phyloP scores from a whole-genome alignment of 768 basidiomycete species.

The Boletus tylopilopsis region DNA sequence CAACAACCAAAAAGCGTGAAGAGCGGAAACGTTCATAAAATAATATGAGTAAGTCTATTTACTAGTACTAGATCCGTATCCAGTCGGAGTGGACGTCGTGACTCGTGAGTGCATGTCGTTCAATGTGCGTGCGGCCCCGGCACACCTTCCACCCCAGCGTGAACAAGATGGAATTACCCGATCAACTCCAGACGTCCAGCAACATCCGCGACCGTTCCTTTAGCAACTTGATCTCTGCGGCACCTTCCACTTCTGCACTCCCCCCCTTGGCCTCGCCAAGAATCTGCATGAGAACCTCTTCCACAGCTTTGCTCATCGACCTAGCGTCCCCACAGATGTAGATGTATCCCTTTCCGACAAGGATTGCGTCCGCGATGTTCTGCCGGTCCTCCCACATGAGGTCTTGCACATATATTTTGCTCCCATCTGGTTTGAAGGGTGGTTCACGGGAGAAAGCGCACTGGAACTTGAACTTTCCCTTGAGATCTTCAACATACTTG shows the following conservation, averaged over 20 bases:
- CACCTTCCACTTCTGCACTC: constrained; percentile 80
- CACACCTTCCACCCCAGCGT: not conserved
- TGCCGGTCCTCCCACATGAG: constrained; percentile 85
- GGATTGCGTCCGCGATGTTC: constrained; percentile 80
- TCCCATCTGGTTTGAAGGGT: constrained; percentile 81
- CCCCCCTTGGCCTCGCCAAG: constrained; percentile 95
- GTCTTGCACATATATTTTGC: constrained; percentile 99
- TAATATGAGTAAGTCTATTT: constrained; percentile 18
- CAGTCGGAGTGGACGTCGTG: too few species aligned
- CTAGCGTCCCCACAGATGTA: constrained; percentile 98
- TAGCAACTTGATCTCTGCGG: constrained; percentile 87
- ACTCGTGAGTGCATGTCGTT: constrained; percentile 10
- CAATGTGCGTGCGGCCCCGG: not conserved
- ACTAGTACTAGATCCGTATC: constrained; percentile 15
- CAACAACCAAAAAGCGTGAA: not conserved
- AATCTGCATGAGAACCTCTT: constrained; percentile 79
- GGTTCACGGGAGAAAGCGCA: constrained; percentile 87
- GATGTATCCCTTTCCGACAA: constrained; percentile 94
- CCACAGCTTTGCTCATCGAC: constrained; percentile 93
- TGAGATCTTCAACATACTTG: constrained; percentile 76
- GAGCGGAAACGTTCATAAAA: not conserved
- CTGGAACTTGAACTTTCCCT: constrained; percentile 88
- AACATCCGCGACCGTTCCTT: constrained; percentile 90
- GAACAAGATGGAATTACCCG: not conserved
- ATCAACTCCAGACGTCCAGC: constrained; percentile 86